Conservation (phyloP, 306 rosid species). For the Malus fusca region DNA sequence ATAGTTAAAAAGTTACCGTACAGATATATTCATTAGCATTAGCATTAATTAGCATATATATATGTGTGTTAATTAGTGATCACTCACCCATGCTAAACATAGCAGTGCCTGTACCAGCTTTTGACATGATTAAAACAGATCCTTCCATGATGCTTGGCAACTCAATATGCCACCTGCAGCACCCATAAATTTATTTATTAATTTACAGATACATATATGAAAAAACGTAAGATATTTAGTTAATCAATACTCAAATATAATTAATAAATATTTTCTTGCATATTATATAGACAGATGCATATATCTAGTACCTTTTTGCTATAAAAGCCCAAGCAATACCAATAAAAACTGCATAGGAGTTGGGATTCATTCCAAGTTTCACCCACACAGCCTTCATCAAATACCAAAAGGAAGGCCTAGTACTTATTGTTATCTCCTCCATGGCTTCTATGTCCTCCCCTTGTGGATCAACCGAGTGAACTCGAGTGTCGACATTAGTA, state of each 20-base stretch:
- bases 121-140: slow-evolving; percentile 75
- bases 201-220: background rate
- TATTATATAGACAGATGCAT: background rate
- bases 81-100: slow-evolving; percentile 94
- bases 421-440: background rate
- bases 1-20: background rate
- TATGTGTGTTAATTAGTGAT: background rate
- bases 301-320: slow-evolving; percentile 48
- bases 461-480: slow-evolving; percentile 13
- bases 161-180: slow-evolving; percentile 63
- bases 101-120: slow-evolving; percentile 84
- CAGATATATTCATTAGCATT: background rate
- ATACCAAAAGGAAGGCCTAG: slow-evolving; percentile 38
- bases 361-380: slow-evolving; percentile 68
- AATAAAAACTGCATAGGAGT: slow-evolving; percentile 66
- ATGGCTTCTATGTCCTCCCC: slow-evolving; percentile 51
- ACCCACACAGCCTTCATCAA: slow-evolving; percentile 67
- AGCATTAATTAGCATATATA: too few relatives aligned
- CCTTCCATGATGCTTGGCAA: slow-evolving; percentile 77
- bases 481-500: background rate
- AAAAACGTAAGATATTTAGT: too few relatives aligned
- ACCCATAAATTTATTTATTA: background rate
- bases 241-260: background rate
- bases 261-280: background rate
- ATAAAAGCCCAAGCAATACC: slow-evolving; percentile 83